phyloP scores from a whole-genome alignment of 495 filamentous ascomycete genomes.

The Talaromyces adpressus region DNA sequence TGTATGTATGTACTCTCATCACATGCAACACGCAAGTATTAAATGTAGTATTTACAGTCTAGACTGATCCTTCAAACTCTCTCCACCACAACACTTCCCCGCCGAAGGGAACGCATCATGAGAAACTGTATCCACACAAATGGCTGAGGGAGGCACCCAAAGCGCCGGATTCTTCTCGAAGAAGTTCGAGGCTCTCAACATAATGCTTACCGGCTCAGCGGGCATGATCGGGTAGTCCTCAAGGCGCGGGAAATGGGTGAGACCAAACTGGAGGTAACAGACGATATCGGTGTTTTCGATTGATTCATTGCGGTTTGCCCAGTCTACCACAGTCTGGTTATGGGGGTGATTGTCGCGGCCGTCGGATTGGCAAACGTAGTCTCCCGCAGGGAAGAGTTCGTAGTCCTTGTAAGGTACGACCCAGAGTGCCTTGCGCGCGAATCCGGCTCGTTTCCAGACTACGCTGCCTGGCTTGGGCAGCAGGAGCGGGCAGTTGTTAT shows the following conservation, averaged over 20 bases:
- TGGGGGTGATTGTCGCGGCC: constrained; percentile 27
- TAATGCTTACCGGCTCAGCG: constrained; percentile 60
- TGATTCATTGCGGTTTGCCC: constrained; percentile 41
- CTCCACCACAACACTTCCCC: not conserved
- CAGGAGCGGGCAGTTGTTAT: constrained; percentile 26
- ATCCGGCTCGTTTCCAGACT: constrained; percentile 31
- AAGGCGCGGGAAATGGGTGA: constrained; percentile 49
- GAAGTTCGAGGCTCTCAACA: constrained; percentile 62
- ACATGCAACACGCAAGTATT: not conserved
- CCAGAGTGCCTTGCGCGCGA: constrained; percentile 31
- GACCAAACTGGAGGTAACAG: constrained; percentile 51
- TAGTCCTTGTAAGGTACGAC: constrained; percentile 33
- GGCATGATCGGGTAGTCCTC: constrained; percentile 68
- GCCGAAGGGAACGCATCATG: constrained; percentile 8
- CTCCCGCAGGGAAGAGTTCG: constrained; percentile 41
- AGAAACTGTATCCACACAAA: constrained; percentile 9
- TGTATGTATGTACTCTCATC: not conserved
- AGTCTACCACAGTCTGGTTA: constrained; percentile 25
- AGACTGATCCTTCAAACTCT: not conserved
- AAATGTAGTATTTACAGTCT: not conserved
- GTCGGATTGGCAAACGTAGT: constrained; percentile 41
- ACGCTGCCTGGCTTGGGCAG: constrained; percentile 30
- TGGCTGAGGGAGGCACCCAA: constrained; percentile 56
- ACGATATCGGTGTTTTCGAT: constrained; percentile 50
- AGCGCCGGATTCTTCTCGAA: constrained; percentile 63